Evolutionary conservation across 768 basidiomycete genomes (phyloP).

Genomic region (Phylloporus sp.): DNA sequence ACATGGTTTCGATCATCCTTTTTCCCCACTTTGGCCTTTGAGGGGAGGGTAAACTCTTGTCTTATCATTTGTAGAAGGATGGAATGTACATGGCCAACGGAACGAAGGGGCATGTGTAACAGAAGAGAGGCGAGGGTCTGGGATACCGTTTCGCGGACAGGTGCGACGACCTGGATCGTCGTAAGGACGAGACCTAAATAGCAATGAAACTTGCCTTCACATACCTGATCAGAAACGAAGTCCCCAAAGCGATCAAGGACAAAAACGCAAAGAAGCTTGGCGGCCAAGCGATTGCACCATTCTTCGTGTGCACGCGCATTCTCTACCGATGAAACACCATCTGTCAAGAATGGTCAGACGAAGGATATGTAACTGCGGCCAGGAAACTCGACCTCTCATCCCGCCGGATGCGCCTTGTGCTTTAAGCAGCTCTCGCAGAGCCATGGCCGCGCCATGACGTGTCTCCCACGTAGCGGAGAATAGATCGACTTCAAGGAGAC

Average conservation of each 20-base stretch:
- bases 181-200: background rate
- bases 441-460: conserved; percentile 91
- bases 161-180: conserved; percentile 71
- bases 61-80: conserved; percentile 91
- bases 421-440: conserved; percentile 82
- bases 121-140: conserved; percentile 90
- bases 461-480: conserved; percentile 90
- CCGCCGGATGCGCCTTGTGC: conserved; percentile 78
- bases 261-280: conserved; percentile 82
- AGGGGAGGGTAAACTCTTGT: conserved; percentile 64
- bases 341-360: conserved; percentile 33
- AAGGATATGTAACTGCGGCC: background rate
- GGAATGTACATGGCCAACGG: conserved; percentile 73
- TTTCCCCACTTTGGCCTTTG: conserved; percentile 30
- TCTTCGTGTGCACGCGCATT: conserved; percentile 69
- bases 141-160: conserved; percentile 93
- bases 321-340: conserved; percentile 44
- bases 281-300: conserved; percentile 87
- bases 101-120: conserved; percentile 79
- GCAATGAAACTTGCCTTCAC: conserved; percentile 6
- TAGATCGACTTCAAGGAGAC: conserved; percentile 75
- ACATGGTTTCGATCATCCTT: conserved; percentile 52
- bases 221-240: conserved; percentile 86
- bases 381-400: conserved; percentile 54
- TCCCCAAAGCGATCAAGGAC: conserved; percentile 98